phyloP scores from a whole-genome alignment of 768 basidiomycete genomes.

The Pleurotus citrinopileatus region DNA sequence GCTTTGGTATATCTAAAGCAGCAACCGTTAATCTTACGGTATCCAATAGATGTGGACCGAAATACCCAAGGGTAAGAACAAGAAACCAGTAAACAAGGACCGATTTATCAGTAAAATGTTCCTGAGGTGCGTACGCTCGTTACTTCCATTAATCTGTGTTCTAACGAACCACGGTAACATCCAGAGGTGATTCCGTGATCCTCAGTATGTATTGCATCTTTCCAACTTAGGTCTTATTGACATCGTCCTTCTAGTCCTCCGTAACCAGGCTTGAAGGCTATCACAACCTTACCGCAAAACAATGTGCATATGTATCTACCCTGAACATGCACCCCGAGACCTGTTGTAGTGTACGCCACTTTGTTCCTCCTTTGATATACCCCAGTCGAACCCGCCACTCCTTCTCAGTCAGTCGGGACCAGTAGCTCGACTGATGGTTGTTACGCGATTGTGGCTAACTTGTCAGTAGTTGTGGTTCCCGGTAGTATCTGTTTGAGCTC shows the following conservation, averaged over 20 bases:
- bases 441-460: constrained; percentile 7
- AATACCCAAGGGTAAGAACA: constrained; percentile 95
- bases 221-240: constrained; percentile 19
- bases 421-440: not conserved
- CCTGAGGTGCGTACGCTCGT: constrained; percentile 55
- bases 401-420: too few relatives aligned
- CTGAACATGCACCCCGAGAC: not conserved
- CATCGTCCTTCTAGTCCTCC: constrained; percentile 60
- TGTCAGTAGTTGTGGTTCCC: constrained; percentile 13
- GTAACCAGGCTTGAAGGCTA: constrained; percentile 62
- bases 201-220: constrained; percentile 64
- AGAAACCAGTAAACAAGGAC: constrained; percentile 99
- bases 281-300: too few relatives aligned
- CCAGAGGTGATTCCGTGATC: constrained; percentile 95
- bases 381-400: too few relatives aligned
- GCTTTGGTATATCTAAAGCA: not conserved
- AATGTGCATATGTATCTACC: constrained; percentile 10
- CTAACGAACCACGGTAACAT: constrained; percentile 8
- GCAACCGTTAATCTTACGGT: constrained; percentile 2
- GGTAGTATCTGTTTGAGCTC: constrained; percentile 64
- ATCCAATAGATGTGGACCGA: constrained; percentile 99
- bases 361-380: not conserved
- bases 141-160: constrained; percentile 11
- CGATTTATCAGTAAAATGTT: constrained; percentile 99
- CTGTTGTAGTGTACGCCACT: not conserved